Conservation (phyloP, 2,329 filamentous ascomycete genomes). For the Aspergillus pseudoterreus region DNA sequence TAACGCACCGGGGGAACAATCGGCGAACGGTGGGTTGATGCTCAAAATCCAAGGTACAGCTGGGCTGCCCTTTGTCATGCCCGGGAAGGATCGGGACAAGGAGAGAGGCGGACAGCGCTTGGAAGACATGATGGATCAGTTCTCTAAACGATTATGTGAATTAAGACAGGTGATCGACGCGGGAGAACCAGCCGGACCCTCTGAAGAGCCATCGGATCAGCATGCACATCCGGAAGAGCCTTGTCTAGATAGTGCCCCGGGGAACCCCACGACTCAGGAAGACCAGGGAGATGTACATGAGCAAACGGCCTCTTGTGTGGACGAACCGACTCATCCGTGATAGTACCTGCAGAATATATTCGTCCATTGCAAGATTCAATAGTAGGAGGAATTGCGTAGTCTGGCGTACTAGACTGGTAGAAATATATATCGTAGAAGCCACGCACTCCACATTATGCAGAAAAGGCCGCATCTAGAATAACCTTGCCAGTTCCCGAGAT, state of each 20-base stretch:
- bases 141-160: conserved; percentile 42
- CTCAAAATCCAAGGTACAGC: conserved; percentile 42
- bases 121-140: conserved; percentile 46
- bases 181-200: conserved; percentile 14
- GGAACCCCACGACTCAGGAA: no score
- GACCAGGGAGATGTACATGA: no score
- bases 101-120: conserved; percentile 28
- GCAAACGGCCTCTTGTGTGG: no score
- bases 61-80: conserved; percentile 22
- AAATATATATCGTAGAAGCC: no score
- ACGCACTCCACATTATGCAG: no score
- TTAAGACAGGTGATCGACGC: conserved; percentile 41
- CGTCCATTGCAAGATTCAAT: no score
- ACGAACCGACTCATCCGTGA: no score
- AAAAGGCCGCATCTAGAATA: no score
- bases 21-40: conserved; percentile 46
- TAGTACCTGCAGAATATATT: no score
- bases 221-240: background rate
- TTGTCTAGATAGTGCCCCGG: no score
- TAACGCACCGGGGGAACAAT: conserved; percentile 48
- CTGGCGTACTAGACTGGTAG: no score
- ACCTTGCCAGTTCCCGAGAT: background rate
- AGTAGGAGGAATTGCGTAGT: no score
- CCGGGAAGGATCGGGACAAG: conserved; percentile 20
- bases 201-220: background rate